Percentiles rank a stretch among this genome's conserved stretches.
These are phyloP conservation scores for Tremella fuciformis DNA, from an alignment of 768 basidiomycete genomes.

Conservation along the genomic window DNA sequence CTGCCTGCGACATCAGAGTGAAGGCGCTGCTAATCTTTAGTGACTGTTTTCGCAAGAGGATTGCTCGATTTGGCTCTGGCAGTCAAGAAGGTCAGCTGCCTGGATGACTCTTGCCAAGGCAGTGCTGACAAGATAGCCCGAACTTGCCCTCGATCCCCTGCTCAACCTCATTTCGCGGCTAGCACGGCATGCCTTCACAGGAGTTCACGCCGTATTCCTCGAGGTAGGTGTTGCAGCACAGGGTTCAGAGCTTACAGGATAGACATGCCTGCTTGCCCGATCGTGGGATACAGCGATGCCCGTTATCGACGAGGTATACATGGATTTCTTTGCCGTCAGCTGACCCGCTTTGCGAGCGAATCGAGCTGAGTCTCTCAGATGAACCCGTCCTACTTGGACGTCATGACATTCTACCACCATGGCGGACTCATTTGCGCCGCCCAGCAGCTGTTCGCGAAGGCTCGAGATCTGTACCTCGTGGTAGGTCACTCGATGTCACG, in stretches of 20 bases:
- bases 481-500: constrained; percentile 15
- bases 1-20: background rate
- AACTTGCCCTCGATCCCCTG: constrained; percentile 15
- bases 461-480: constrained; percentile 25
- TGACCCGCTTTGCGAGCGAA: background rate
- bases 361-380: background rate
- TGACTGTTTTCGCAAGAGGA: constrained; percentile 24
- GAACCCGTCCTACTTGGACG: constrained; percentile 39
- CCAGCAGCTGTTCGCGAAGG: constrained; percentile 19
- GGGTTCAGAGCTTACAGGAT: constrained; percentile 3
- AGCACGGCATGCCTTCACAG: constrained; percentile 16
- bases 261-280: constrained; percentile 24
- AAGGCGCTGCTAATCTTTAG: background rate
- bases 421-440: constrained; percentile 38
- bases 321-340: constrained; percentile 28
- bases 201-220: constrained; percentile 31
- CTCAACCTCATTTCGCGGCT: constrained; percentile 8
- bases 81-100: constrained; percentile 14
- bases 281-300: constrained; percentile 14
- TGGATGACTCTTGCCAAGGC: constrained; percentile 11
- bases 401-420: constrained; percentile 44
- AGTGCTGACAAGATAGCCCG: constrained; percentile 18
- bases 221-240: constrained; percentile 24
- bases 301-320: constrained; percentile 18
- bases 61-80: constrained; percentile 11